Conservation (phyloP, 495 filamentous ascomycete species). For the Hyaloscypha finlandica region DNA sequence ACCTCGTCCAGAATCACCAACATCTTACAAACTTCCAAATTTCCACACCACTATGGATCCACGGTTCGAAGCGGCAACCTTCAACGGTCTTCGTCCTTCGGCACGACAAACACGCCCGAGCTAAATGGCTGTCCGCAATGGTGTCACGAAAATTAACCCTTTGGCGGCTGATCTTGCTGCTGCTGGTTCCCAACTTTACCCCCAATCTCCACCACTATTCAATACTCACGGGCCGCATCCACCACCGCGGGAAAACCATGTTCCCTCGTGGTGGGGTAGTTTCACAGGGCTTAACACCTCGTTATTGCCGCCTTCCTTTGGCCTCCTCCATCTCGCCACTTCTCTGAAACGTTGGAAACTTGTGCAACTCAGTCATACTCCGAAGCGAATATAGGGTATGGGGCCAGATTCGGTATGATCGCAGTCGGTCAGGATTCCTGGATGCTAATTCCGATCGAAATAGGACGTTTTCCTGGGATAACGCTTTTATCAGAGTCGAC, state of each 20-base stretch:
- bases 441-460: not conserved
- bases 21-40: constrained; percentile 1
- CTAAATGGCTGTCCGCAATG: not conserved
- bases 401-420: not conserved
- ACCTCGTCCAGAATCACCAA: not conserved
- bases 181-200: not conserved
- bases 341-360: not conserved
- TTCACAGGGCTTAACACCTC: constrained; percentile 15
- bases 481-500: not conserved
- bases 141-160: not conserved
- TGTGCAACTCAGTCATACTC: not conserved
- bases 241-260: not conserved
- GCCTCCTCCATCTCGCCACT: no score
- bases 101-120: not conserved
- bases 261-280: constrained; percentile 52
- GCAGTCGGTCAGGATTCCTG: not conserved
- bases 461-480: not conserved
- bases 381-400: not conserved
- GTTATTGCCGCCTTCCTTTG: not conserved
- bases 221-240: not conserved
- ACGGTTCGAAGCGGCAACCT: not conserved
- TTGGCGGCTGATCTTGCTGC: not conserved
- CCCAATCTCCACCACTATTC: not conserved
- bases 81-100: not conserved
- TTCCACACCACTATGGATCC: not conserved